phyloP scores from a whole-genome alignment of 768 basidiomycete genomes.

The Filobasidium floriforme region DNA sequence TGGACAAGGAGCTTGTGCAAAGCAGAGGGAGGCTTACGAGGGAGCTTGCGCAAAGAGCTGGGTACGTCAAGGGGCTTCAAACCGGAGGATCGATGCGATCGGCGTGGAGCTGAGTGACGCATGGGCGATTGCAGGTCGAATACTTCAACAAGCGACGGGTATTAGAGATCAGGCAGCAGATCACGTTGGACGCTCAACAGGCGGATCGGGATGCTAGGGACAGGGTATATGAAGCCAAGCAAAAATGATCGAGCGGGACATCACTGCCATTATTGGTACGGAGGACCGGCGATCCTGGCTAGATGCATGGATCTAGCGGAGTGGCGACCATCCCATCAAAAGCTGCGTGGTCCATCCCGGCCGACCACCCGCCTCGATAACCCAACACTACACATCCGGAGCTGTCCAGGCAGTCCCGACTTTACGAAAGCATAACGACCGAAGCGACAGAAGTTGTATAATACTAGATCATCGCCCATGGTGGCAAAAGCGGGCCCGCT shows the following conservation, averaged over 20 bases:
- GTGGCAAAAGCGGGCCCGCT: too few species aligned
- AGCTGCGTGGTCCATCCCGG: too few species aligned
- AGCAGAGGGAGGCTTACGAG: conserved; percentile 19
- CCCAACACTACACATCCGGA: too few species aligned
- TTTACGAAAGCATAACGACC: conserved; percentile 1
- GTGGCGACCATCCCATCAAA: too few species aligned
- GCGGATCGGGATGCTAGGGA: conserved; percentile 19
- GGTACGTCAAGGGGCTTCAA: conserved; percentile 5
- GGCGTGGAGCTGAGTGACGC: background rate
- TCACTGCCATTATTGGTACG: background rate
- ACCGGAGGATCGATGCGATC: conserved; percentile 25
- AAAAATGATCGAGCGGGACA: background rate
- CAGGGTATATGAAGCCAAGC: background rate
- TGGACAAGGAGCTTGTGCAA: conserved; percentile 6
- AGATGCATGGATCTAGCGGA: too few species aligned
- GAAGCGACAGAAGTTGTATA: background rate
- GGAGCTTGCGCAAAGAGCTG: conserved; percentile 18
- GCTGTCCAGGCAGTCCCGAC: background rate
- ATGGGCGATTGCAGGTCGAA: conserved; percentile 57
- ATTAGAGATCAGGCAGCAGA: conserved; percentile 47
- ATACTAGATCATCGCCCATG: too few species aligned
- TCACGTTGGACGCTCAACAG: conserved; percentile 38
- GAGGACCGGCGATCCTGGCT: too few species aligned
- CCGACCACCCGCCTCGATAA: too few species aligned
- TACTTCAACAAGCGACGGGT: conserved; percentile 90